Base-by-base conservation (phyloP, 2,329 filamentous ascomycete species). In the Botryotinia calthae region DNA sequence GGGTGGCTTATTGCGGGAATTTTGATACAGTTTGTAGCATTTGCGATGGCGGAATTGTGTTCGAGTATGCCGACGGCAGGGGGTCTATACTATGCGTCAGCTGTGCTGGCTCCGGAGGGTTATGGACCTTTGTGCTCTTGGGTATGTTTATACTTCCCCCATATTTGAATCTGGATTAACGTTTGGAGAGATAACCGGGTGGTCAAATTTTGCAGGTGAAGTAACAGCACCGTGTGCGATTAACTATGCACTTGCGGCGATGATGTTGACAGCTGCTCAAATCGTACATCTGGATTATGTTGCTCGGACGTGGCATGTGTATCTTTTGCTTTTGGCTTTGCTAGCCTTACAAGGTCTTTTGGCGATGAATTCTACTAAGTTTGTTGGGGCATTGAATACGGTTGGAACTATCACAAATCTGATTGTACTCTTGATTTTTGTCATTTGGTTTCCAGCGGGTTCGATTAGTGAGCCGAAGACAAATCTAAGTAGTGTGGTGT, bases 1-100 rank as follows among this genome's bases (percentile, higher is more conserved):
- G 89, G 89, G 16, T 91, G 89, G 89, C 82, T 90, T 12, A 83
- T 91, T 68, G 89, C 89, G 44, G 90, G 90, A 86, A 75, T 87
- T 2, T 89, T 90, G 28, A 90, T 91, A 59, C 89, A 91, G 78
- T 87, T 85, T 76, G 85, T 91, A 40, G 89, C 88, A 7, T 85
- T 87, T 81, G 85, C 83, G 12, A 86, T 87, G 84, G 89, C 89
- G 5, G 89, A 91, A 80, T 82, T 91, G 16, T 91, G 88, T 77
- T 89, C 86, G 2, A 86, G 86, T 10, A 90, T 90, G 88, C 88
- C 88, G 4, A 90, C 88, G 16, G 85, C 85, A 72, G 89, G 89
- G 71, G 89, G 89, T 22, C 82, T 91, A 25, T 91, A 91, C 79
- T 91, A 91, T 79, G 88, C 88, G 31, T 82, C 88, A 74, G 80